Conservation (phyloP, 176 grass and related monocot species). For the Triticum urartu region DNA sequence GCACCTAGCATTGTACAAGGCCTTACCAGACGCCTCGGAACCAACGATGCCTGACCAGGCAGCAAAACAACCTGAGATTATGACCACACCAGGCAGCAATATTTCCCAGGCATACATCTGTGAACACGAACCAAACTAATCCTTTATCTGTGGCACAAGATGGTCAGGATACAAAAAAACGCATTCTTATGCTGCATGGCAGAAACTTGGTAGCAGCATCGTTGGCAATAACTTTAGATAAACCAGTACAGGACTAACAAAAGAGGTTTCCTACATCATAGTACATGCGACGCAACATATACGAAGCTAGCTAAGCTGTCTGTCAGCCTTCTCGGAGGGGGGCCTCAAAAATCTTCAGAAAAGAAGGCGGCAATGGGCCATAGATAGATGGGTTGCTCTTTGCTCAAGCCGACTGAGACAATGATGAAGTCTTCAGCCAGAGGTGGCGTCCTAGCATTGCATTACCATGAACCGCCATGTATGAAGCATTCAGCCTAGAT, state of each 20-base stretch:
- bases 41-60: no score
- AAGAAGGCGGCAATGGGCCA: neutral
- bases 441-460: constrained; percentile 76
- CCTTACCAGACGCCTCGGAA: no score
- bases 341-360: neutral
- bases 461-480: constrained; percentile 78
- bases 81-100: no score
- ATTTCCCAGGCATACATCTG: no score
- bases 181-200: neutral
- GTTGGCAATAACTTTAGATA: neutral
- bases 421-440: constrained; percentile 81
- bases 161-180: neutral
- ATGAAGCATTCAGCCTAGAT: constrained; percentile 79
- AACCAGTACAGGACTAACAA: neutral
- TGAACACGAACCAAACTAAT: no score
- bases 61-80: no score
- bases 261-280: neutral
- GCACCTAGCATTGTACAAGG: no score
- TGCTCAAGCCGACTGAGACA: constrained; percentile 39
- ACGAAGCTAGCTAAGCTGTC: constrained; percentile 6
- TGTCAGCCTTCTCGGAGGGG: neutral
- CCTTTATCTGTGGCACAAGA: neutral
- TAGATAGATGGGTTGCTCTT: neutral
- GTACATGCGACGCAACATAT: constrained; percentile 16
- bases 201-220: neutral